Evolutionary conservation across 352 stramenopile species (phyloP).

Genomic region (Phytophthora chlamydospora): DNA sequence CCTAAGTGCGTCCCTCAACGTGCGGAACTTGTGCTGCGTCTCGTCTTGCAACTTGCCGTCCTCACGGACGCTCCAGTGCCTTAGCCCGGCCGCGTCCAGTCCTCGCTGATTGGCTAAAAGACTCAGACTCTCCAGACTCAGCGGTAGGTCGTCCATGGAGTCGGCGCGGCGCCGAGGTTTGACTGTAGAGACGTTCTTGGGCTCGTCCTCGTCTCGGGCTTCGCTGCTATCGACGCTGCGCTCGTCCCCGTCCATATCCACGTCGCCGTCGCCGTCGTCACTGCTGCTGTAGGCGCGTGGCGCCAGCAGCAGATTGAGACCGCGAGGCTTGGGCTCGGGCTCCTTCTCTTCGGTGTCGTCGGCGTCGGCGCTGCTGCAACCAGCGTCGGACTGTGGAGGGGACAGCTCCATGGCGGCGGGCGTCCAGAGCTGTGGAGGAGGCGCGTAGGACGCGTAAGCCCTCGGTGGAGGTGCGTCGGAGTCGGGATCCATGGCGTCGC

Average conservation of each 20-base stretch:
- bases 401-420: constrained; percentile 18
- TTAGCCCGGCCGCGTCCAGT: constrained; percentile 42
- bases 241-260: constrained; percentile 4
- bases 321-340: constrained; percentile 5
- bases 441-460: no score
- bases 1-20: constrained; percentile 57
- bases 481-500: no score
- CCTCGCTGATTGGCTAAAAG: constrained; percentile 39
- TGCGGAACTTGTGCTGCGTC: constrained; percentile 49
- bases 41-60: constrained; percentile 45
- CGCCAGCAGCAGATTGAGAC: constrained; percentile 29
- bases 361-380: constrained; percentile 18
- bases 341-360: constrained; percentile 12
- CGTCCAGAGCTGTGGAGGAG: constrained; percentile 10
- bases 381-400: constrained; percentile 15
- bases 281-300: constrained; percentile 39
- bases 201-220: constrained; percentile 14
- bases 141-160: constrained; percentile 40
- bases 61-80: constrained; percentile 42
- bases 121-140: constrained; percentile 39
- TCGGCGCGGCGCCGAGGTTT: constrained; percentile 16
- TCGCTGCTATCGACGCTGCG: constrained; percentile 10
- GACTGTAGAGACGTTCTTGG: background rate
- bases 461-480: no score
- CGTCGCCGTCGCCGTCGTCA: constrained; percentile 15